Percentiles rank a stretch among this genome's conserved stretches.
phyloP scores from a whole-genome alignment of 2,329 filamentous ascomycete species.

The Coniochaeta prunicola region DNA sequence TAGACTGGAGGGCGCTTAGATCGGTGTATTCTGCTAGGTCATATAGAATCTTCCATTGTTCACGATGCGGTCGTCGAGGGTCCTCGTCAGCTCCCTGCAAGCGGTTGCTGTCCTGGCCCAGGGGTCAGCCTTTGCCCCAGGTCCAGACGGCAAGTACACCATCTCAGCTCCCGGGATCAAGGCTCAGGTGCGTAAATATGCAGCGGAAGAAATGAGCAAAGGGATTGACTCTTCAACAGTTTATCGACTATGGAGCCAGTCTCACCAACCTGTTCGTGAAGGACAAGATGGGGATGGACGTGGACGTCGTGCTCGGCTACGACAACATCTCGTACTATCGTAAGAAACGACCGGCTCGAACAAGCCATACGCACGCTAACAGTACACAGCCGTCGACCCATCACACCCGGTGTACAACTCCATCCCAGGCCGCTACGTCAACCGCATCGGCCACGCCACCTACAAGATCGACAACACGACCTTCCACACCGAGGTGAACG shows the following conservation, averaged over 20 bases:
- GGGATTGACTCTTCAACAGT: conserved; percentile 34
- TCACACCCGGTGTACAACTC: conserved; percentile 54
- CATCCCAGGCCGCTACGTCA: conserved; percentile 57
- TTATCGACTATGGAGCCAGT: conserved; percentile 54
- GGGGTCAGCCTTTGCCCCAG: conserved; percentile 12
- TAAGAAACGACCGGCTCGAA: conserved; percentile 13
- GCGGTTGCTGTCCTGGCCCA: conserved; percentile 5
- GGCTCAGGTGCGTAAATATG: conserved; percentile 25
- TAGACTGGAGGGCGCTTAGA: too few species aligned
- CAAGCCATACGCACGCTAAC: conserved; percentile 1
- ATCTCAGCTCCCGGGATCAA: conserved; percentile 26
- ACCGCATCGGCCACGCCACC: conserved; percentile 52
- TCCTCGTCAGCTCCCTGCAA: conserved; percentile 14
- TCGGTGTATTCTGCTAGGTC: neutral
- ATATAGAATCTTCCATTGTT: neutral
- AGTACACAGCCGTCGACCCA: conserved; percentile 29
- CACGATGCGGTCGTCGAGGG: conserved; percentile 12
- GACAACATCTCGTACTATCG: conserved; percentile 53
- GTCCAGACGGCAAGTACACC: conserved; percentile 25
- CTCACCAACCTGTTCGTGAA: conserved; percentile 57
- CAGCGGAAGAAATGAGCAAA: conserved; percentile 11
- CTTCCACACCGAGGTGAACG: conserved; percentile 48
- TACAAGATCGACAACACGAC: conserved; percentile 46
- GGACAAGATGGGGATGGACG: conserved; percentile 52
- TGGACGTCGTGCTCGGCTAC: conserved; percentile 58